A percentile compares a stretch with the other conserved stretches of the same genome.
phyloP scores from a whole-genome alignment of 805 yeast species.

The Ogataea trehalophila region DNA sequence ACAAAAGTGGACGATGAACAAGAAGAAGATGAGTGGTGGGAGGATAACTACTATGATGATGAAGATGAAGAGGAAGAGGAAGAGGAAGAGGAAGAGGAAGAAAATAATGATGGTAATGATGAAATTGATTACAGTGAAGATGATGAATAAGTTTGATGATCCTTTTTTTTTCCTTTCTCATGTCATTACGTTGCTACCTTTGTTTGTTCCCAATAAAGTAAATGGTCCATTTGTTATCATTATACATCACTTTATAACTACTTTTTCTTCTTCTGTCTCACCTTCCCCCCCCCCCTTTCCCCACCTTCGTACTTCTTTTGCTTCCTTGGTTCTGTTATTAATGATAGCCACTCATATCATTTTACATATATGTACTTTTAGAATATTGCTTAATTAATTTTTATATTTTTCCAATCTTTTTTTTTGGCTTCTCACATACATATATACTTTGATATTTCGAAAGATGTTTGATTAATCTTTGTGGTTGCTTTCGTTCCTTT shows the following conservation, averaged over 20 bases:
- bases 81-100: conserved; percentile 25
- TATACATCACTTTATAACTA: too few species aligned
- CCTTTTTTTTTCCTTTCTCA: too few species aligned
- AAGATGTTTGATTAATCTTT: too few species aligned
- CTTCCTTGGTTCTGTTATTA: not conserved
- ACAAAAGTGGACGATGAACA: conserved; percentile 23
- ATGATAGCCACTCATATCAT: not conserved
- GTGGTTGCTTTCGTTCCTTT: too few species aligned
- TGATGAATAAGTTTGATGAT: conserved; percentile 1
- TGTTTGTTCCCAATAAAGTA: not conserved
- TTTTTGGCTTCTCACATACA: too few species aligned
- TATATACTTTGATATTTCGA: too few species aligned
- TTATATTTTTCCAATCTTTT: not conserved
- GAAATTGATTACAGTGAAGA: conserved; percentile 20
- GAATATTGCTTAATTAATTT: not conserved
- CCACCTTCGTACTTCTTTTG: too few species aligned
- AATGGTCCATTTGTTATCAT: not conserved
- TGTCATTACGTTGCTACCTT: not conserved
- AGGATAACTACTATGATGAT: conserved; percentile 30
- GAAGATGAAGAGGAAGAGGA: conserved; percentile 30
- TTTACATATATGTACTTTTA: not conserved
- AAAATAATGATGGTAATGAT: conserved; percentile 23
- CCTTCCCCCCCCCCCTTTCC: not conserved
- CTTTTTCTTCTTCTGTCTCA: not conserved
- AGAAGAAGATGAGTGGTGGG: conserved; percentile 31